These are phyloP conservation scores for Pulicaria dysenterica DNA, from an alignment of 129 eudicot genomes.

Conservation along the genomic window DNA sequence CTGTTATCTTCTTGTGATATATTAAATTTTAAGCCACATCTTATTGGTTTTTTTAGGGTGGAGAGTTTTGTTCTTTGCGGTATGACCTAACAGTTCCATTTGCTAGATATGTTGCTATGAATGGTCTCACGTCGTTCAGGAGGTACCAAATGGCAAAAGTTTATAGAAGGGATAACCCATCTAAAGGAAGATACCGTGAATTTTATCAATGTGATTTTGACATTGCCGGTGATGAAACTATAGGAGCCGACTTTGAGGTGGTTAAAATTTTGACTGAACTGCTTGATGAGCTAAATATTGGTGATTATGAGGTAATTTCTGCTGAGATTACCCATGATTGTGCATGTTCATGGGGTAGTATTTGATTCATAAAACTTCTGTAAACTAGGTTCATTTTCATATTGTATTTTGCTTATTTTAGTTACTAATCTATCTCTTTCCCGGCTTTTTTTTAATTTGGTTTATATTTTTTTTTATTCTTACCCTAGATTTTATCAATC, in stretches of 20 bases:
- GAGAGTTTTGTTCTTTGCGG: constrained; percentile 94
- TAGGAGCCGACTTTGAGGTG: constrained; percentile 88
- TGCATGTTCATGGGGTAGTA: neutral
- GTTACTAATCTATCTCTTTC: neutral
- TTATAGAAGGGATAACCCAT: constrained; percentile 90
- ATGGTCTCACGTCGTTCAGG: constrained; percentile 75
- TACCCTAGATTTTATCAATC: too few species aligned
- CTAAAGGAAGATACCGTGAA: constrained; percentile 96
- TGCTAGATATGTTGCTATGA: constrained; percentile 95
- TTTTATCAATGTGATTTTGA: constrained; percentile 98
- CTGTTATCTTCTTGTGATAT: neutral
- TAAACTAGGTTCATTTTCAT: neutral
- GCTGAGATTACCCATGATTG: constrained; percentile 9
- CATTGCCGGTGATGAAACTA: constrained; percentile 81
- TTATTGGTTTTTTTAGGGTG: constrained; percentile 63
- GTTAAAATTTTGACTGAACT: constrained; percentile 73
- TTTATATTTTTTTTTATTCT: too few species aligned
- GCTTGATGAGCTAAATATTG: constrained; percentile 76
- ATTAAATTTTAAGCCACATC: neutral
- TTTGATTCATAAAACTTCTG: neutral
- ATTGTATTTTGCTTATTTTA: neutral
- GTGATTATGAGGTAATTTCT: constrained; percentile 75
- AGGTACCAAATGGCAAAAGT: constrained; percentile 94
- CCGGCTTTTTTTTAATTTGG: neutral
- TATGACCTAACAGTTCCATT: constrained; percentile 97